Conservation (phyloP, 345 rosid species). For the Punica granatum region DNA sequence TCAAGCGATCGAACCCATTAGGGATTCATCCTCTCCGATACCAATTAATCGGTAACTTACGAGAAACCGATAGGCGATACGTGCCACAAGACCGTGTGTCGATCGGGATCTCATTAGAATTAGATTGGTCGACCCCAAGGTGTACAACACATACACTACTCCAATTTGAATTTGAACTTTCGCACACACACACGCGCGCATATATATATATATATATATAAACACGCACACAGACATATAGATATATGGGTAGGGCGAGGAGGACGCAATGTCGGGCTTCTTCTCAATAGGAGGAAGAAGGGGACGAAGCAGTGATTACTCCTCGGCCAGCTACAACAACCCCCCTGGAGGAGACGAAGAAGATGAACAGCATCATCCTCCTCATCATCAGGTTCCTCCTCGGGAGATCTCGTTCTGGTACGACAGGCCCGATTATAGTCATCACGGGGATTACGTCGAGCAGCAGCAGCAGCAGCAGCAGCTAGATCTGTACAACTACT, state of each 20-base stretch:
- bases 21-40: too few relatives aligned
- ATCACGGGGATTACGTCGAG: background rate
- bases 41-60: too few relatives aligned
- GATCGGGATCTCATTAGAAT: too few relatives aligned
- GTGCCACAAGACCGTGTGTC: too few relatives aligned
- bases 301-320: background rate
- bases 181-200: too few relatives aligned
- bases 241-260: conserved; percentile 2
- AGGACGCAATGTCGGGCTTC: background rate
- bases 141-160: too few relatives aligned
- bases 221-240: background rate
- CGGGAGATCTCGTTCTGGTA: conserved; percentile 3
- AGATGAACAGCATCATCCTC: background rate
- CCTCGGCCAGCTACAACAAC: background rate
- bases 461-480: conserved; percentile 4
- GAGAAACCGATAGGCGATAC: too few relatives aligned
- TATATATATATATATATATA: background rate
- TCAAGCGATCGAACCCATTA: too few relatives aligned
- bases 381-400: background rate
- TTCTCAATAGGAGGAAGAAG: conserved; percentile 1
- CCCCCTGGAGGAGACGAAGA: background rate
- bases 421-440: background rate
- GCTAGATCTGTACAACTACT: conserved; percentile 8
- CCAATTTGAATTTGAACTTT: too few relatives aligned
- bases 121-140: too few relatives aligned